Conservation (phyloP, 2,329 filamentous ascomycete genomes). For the Fusarium kyushuense region DNA sequence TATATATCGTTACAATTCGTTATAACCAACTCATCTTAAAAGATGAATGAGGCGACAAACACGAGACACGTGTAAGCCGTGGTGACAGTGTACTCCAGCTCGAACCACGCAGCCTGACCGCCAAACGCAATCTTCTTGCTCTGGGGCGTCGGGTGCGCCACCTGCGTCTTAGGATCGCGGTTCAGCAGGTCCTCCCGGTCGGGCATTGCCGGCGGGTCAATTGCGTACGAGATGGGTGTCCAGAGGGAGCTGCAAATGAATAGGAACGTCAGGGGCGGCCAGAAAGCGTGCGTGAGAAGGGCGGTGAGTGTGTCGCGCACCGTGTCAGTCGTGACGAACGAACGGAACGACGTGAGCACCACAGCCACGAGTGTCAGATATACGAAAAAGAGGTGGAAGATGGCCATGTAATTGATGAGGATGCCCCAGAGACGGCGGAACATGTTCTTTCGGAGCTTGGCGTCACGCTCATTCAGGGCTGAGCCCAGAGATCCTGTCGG, state of each 20-base stretch:
- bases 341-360: slow-evolving; percentile 63
- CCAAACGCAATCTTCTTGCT: slow-evolving; percentile 68
- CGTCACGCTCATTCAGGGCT: slow-evolving; percentile 69
- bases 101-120: slow-evolving; percentile 66
- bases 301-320: slow-evolving; percentile 60
- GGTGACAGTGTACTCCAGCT: slow-evolving; percentile 65
- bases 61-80: slow-evolving; percentile 63
- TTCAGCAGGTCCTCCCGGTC: slow-evolving; percentile 68
- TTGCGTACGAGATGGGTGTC: slow-evolving; percentile 71
- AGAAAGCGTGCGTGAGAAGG: slow-evolving; percentile 70
- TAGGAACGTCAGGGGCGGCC: slow-evolving; percentile 70
- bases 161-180: slow-evolving; percentile 65
- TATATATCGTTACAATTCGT: slow-evolving; percentile 45
- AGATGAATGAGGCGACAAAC: slow-evolving; percentile 59
- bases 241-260: slow-evolving; percentile 67
- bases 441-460: slow-evolving; percentile 63
- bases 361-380: slow-evolving; percentile 65
- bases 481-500: slow-evolving; percentile 69
- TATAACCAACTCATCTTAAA: slow-evolving; percentile 20
- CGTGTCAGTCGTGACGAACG: slow-evolving; percentile 56
- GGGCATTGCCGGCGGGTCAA: slow-evolving; percentile 69
- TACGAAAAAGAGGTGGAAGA: slow-evolving; percentile 67
- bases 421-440: slow-evolving; percentile 66
- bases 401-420: slow-evolving; percentile 66
- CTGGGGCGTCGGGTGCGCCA: slow-evolving; percentile 63